phyloP scores from a whole-genome alignment of 2,329 filamentous ascomycete species.

The Pestalotiopsis sp. region DNA sequence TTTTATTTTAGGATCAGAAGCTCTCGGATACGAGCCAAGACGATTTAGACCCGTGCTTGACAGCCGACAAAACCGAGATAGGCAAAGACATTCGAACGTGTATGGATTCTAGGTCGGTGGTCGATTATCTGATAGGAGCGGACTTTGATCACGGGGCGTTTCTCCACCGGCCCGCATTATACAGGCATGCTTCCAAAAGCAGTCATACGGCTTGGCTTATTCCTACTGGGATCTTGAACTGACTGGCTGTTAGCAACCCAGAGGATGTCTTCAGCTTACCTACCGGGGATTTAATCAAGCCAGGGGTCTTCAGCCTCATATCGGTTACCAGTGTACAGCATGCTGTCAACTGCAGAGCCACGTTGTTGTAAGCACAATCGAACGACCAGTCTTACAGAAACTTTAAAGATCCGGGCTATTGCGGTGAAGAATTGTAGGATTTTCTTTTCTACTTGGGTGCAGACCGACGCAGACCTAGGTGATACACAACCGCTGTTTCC shows the following conservation, averaged over 20 bases:
- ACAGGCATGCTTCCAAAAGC: not conserved
- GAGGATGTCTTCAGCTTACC: not conserved
- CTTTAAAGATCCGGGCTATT: no score
- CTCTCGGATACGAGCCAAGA: not conserved
- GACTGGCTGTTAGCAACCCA: not conserved
- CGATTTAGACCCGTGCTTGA: not conserved
- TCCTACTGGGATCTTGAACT: not conserved
- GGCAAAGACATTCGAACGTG: not conserved
- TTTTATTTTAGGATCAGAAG: not conserved
- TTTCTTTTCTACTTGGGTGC: no score
- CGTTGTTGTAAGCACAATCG: no score
- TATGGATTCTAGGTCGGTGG: not conserved
- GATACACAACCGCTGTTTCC: no score
- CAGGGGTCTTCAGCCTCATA: not conserved
- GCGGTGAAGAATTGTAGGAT: no score
- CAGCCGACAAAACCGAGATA: not conserved
- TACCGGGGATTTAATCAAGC: not conserved
- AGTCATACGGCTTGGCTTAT: not conserved
- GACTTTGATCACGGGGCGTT: not conserved
- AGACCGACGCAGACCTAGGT: no score
- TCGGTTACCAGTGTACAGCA: not conserved
- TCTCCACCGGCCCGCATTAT: not conserved
- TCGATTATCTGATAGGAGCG: not conserved
- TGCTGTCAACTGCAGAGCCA: not conserved
- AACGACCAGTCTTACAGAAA: no score